A percentile compares a stretch with the other conserved stretches of the same genome.
Conservation (phyloP, 192 early-diverging fungal genomes). For the Backusella morwellensis region DNA sequence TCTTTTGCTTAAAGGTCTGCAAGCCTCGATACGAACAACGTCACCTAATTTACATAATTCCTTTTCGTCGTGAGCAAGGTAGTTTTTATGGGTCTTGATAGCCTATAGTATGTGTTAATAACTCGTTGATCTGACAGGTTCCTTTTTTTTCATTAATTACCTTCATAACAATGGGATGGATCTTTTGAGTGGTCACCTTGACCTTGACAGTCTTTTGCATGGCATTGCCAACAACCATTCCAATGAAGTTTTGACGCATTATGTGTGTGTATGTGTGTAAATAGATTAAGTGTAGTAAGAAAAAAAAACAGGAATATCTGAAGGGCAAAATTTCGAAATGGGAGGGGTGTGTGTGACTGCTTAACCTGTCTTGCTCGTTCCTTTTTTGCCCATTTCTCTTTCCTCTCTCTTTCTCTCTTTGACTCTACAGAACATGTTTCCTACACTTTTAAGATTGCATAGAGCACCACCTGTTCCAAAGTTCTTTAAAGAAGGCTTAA, state of each 20-base stretch:
- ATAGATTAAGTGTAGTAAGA: background rate
- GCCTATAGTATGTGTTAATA: slow-evolving; percentile 45
- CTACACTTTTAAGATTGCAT: slow-evolving; percentile 3
- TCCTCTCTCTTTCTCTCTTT: background rate
- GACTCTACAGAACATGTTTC: background rate
- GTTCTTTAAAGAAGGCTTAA: slow-evolving; percentile 28
- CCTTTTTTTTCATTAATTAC: slow-evolving; percentile 39
- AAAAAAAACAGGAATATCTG: background rate
- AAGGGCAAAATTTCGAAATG: background rate
- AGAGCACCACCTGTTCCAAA: slow-evolving; percentile 24
- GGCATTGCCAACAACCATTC: slow-evolving; percentile 84
- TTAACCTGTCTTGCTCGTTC: background rate
- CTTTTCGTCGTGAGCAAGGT: slow-evolving; percentile 84
- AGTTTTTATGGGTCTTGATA: slow-evolving; percentile 81
- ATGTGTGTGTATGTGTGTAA: background rate
- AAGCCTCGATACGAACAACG: slow-evolving; percentile 88
- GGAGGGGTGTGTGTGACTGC: slow-evolving; percentile 6
- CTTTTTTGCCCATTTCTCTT: background rate
- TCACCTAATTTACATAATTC: slow-evolving; percentile 84
- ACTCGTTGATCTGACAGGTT: background rate
- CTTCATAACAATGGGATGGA: slow-evolving; percentile 86
- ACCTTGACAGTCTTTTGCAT: slow-evolving; percentile 93
- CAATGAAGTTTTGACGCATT: slow-evolving; percentile 80
- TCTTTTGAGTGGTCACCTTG: slow-evolving; percentile 67
- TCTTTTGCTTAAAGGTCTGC: slow-evolving; percentile 80